Conservation (phyloP, 768 basidiomycete genomes). For the Tulasnella sp. region DNA sequence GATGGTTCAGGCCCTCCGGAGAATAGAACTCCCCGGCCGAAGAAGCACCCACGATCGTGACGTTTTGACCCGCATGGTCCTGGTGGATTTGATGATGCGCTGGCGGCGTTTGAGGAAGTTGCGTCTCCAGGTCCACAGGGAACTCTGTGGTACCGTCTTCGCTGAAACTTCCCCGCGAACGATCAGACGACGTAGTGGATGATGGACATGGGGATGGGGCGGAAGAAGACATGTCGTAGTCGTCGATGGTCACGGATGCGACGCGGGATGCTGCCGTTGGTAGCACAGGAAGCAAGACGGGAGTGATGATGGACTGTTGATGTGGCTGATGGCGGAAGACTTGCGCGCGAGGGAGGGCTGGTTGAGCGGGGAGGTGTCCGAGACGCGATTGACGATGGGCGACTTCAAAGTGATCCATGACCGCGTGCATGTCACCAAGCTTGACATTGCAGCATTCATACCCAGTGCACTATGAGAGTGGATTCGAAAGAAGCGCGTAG, state of each 20-base stretch:
- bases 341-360: neutral
- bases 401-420: slow-evolving; percentile 13
- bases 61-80: neutral
- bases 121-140: slow-evolving; percentile 2
- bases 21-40: neutral
- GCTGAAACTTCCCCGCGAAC: neutral
- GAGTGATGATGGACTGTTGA: neutral
- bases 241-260: neutral
- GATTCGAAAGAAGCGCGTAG: too few relatives aligned
- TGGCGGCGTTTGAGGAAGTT: neutral
- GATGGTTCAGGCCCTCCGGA: neutral
- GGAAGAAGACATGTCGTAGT: slow-evolving; percentile 1
- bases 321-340: slow-evolving; percentile 3
- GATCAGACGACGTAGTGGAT: slow-evolving; percentile 4
- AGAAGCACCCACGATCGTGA: slow-evolving; percentile 4
- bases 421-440: slow-evolving; percentile 13
- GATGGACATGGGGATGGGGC: neutral
- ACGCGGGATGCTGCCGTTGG: too few relatives aligned
- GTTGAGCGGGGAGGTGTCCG: neutral
- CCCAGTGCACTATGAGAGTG: slow-evolving; percentile 10
- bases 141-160: slow-evolving; percentile 5
- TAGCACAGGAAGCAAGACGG: neutral
- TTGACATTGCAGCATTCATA: slow-evolving; percentile 12
- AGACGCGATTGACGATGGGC: slow-evolving; percentile 6
- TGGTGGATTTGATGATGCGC: neutral